phyloP scores from a whole-genome alignment of 2,329 filamentous ascomycete species.

The Bipolaris sorokiniana region DNA sequence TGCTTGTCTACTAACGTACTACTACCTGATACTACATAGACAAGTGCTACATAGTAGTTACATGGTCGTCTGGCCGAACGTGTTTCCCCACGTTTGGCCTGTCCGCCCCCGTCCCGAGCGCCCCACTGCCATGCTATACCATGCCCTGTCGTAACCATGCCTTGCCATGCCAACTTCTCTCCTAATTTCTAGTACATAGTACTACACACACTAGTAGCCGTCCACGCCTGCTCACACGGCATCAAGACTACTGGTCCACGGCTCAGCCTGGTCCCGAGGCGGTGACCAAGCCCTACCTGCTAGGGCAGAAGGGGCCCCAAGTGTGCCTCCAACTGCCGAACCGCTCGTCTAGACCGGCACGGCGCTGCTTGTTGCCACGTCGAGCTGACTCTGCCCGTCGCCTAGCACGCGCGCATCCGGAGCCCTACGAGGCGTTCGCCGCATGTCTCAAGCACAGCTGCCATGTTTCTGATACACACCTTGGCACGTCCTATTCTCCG shows the following conservation, averaged over 20 bases:
- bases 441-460: conserved; percentile 21
- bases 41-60: too few relatives aligned
- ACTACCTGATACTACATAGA: too few relatives aligned
- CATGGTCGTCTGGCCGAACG: conserved; percentile 8
- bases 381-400: conserved; percentile 21
- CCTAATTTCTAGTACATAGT: too few relatives aligned
- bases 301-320: conserved; percentile 10
- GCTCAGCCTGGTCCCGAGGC: conserved; percentile 18
- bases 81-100: conserved; percentile 45
- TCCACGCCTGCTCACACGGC: conserved; percentile 19
- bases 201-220: too few relatives aligned
- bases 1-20: too few relatives aligned
- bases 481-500: conserved; percentile 15
- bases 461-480: conserved; percentile 21
- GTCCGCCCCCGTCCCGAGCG: conserved; percentile 34
- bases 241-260: neutral
- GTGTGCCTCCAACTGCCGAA: conserved; percentile 31
- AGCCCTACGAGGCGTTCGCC: conserved; percentile 25
- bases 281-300: conserved; percentile 20
- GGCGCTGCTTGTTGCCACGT: conserved; percentile 13
- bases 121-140: conserved; percentile 21
- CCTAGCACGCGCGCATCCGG: conserved; percentile 22
- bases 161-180: neutral
- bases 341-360: conserved; percentile 28
- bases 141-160: neutral